These are phyloP conservation scores for Silene uniflora DNA, from an alignment of 148 eudicot genomes.

Conservation along the genomic window DNA sequence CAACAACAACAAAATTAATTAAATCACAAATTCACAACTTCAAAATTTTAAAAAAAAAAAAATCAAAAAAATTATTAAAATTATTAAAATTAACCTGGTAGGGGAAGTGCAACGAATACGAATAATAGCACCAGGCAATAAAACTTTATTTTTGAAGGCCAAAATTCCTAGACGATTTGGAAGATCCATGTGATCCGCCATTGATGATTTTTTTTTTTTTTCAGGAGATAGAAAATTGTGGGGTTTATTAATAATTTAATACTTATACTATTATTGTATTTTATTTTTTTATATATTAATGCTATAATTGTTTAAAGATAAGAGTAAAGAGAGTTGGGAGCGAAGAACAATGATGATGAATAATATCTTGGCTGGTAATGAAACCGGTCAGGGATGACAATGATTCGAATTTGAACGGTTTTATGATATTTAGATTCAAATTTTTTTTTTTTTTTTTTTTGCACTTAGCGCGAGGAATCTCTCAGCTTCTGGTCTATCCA, in stretches of 20 bases:
- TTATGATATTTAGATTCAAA: too few relatives aligned
- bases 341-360: not conserved
- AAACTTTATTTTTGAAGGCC: conserved; percentile 86
- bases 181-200: conserved; percentile 91
- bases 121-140: conserved; percentile 95
- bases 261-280: too few relatives aligned
- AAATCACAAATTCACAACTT: not conserved
- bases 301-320: too few relatives aligned
- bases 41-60: not conserved
- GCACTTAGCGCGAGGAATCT: too few relatives aligned
- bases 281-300: too few relatives aligned
- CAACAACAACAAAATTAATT: not conserved
- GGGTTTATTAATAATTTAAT: not conserved
- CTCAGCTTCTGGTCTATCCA: too few relatives aligned
- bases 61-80: too few relatives aligned
- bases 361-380: too few relatives aligned
- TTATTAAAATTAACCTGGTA: conserved; percentile 48
- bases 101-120: conserved; percentile 98
- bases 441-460: too few relatives aligned
- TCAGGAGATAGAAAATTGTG: not conserved
- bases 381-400: too few relatives aligned
- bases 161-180: conserved; percentile 87
- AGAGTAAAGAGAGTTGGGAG: not conserved
- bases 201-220: conserved; percentile 7
- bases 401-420: too few relatives aligned